A percentile compares a stretch with the other conserved stretches of the same genome.
phyloP scores from a whole-genome alignment of 306 rosid genomes.

The Vigna trinervia region DNA sequence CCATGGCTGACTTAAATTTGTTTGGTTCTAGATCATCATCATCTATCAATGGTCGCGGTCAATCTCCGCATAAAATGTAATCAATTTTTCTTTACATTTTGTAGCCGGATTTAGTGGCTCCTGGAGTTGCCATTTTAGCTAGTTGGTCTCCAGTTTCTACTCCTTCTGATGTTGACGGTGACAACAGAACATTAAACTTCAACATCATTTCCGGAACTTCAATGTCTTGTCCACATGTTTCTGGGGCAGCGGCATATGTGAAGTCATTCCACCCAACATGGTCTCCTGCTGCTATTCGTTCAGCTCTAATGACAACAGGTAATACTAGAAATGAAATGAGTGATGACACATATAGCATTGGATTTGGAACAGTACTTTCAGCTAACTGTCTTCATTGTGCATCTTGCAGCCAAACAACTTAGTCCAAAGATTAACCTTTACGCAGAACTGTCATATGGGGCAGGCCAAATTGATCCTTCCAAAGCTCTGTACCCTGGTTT shows the following conservation, averaged over 20 bases:
- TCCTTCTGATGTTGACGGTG: constrained; percentile 17
- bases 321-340: background rate
- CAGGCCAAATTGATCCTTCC: constrained; percentile 52
- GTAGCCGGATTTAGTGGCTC: constrained; percentile 53
- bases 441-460: constrained; percentile 52
- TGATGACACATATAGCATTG: background rate
- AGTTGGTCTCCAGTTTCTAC: constrained; percentile 49
- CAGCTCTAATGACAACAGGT: constrained; percentile 54
- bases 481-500: constrained; percentile 48
- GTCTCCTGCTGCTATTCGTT: constrained; percentile 51
- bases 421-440: constrained; percentile 14
- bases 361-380: background rate
- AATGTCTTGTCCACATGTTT: constrained; percentile 52
- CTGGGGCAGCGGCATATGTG: constrained; percentile 44
- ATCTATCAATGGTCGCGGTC: background rate
- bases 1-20: background rate
- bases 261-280: constrained; percentile 50
- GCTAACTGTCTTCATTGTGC: background rate
- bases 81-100: background rate
- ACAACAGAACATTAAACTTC: constrained; percentile 34
- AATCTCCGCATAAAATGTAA: background rate
- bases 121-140: constrained; percentile 54
- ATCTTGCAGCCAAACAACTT: constrained; percentile 44
- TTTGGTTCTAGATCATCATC: background rate
- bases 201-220: constrained; percentile 55